Percentiles rank a stretch among this genome's conserved stretches.
Evolutionary conservation across 2,329 filamentous ascomycete species (phyloP).

Genomic region (Cladosporium oxysporum): DNA sequence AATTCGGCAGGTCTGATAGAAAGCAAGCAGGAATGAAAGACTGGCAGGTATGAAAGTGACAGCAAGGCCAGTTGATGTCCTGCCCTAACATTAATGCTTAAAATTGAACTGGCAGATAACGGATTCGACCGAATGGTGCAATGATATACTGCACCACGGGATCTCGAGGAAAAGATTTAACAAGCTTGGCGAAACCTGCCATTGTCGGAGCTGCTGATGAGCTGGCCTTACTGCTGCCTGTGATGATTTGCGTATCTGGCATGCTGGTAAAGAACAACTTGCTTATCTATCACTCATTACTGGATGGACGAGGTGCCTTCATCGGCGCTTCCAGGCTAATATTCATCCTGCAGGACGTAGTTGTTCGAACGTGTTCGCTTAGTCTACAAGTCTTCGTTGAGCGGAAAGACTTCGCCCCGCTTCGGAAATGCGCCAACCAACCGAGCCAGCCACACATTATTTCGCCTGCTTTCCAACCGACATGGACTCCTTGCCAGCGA

Average conservation of each 20-base stretch:
- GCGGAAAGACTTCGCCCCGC: not conserved
- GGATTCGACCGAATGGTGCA: not conserved
- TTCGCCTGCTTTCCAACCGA: not conserved
- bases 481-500: not conserved
- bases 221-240: not conserved
- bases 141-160: not conserved
- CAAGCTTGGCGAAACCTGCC: not conserved
- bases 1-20: not conserved
- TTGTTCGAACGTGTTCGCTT: not conserved
- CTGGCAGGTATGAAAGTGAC: not conserved
- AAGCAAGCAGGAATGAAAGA: not conserved
- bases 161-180: not conserved
- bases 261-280: not conserved
- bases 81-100: not conserved
- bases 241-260: not conserved
- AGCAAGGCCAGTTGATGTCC: not conserved
- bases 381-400: not conserved
- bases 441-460: not conserved
- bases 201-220: not conserved
- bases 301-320: not conserved
- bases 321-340: not conserved
- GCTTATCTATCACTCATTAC: not conserved
- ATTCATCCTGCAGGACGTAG: not conserved
- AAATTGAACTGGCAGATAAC: not conserved
- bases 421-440: not conserved